Conservation (phyloP, 2,329 filamentous ascomycete genomes). For the Cephalotrichum gorgonifer region DNA sequence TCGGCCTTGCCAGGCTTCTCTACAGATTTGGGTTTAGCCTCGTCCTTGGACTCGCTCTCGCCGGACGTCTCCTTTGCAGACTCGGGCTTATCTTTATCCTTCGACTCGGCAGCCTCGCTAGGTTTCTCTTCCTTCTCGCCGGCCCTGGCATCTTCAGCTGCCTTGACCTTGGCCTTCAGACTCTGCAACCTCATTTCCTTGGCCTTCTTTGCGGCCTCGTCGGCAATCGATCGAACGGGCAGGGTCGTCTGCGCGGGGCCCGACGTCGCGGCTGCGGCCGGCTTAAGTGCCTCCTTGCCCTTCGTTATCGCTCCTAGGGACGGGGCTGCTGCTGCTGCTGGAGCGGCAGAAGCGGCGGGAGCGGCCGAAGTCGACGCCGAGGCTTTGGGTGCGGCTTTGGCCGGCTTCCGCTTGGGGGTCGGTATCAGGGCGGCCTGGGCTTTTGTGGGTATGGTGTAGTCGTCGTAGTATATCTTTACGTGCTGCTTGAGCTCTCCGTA, state of each 20-base stretch:
- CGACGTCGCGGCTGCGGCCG: background rate
- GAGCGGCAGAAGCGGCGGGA: background rate
- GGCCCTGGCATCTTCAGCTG: constrained; percentile 3
- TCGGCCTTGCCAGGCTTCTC: constrained; percentile 6
- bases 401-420: constrained; percentile 9
- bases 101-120: constrained; percentile 6
- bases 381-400: no score
- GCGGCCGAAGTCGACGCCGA: no score
- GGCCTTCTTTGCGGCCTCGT: constrained; percentile 56
- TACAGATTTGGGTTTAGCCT: constrained; percentile 6
- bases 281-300: background rate
- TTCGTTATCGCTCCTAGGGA: constrained; percentile 9
- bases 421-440: constrained; percentile 27
- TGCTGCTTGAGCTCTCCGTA: constrained; percentile 90
- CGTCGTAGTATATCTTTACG: constrained; percentile 59
- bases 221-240: constrained; percentile 44
- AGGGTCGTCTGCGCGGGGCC: constrained; percentile 16
- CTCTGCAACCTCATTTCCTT: constrained; percentile 46
- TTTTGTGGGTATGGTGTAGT: constrained; percentile 47
- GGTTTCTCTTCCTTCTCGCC: constrained; percentile 9
- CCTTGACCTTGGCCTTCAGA: constrained; percentile 23
- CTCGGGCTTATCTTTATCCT: constrained; percentile 5
- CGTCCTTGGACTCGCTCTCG: constrained; percentile 7
- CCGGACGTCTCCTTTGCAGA: constrained; percentile 5
- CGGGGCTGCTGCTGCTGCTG: constrained; percentile 9